Evolutionary conservation across 305 asterid genomes (phyloP), one percentile per base, ranked within the genome.

Genomic region (Solanum hybrid): DNA sequence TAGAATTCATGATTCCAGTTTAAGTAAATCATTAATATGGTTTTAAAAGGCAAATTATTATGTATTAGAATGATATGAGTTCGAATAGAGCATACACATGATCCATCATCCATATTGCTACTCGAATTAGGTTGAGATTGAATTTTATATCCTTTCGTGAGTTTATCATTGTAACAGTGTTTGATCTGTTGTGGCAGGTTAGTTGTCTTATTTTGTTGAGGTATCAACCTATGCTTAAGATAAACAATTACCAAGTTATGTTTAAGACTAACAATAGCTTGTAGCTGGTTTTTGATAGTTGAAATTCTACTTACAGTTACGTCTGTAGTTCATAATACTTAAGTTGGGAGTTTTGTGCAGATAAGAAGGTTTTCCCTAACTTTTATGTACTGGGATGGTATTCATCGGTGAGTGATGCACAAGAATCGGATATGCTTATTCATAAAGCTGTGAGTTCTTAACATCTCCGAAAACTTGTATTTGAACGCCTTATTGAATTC

Each of bases 371-470:
- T 91, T 97, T 96, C 84, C 98, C 99, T 7, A 92, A 96, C 86
- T 97, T 95, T 90, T 97, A 97, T 89, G 91, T 96, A 24, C 93
- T 97, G 37, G 99, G 98, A 90, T 97, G 99, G 99, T 97, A 97
- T 92, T 97, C 99, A 46, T 95, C 97, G 14, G 99, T 98, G 88
- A 94, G 95, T 91, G 99, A 97, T 89, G 99, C 98, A 3, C 93
- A 94, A 35, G 99, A 97, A 88, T 92, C 95, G 5, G 99, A 97
- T 92, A 95, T 97, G 99, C 91, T 92, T 79, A 95, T 96, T 90
- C 99, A 97, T 93, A 96, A 95, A 95, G 98, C 98, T 90, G 99
- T 97, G 91, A 97, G 96, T 92, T 84, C 89, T 87, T 86, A 81
- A 36, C 22, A 16, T 88, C 86, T 42, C 38, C 3, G n/a, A n/a